phyloP scores from a whole-genome alignment of 345 rosid genomes.

The Gossypium mustelinum region DNA sequence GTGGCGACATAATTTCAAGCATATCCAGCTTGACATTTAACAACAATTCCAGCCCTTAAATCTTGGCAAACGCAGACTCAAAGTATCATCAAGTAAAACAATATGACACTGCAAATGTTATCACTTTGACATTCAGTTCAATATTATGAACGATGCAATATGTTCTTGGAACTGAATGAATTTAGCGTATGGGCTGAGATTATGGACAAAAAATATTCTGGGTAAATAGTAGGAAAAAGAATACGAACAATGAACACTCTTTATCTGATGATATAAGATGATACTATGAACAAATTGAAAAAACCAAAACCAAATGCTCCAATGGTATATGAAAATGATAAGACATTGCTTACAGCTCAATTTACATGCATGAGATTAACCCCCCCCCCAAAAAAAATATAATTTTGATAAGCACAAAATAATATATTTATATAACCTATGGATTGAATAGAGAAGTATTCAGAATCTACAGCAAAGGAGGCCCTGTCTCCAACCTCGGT shows the following conservation, averaged over 20 bases:
- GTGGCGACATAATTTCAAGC: background rate
- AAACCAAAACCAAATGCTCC: background rate
- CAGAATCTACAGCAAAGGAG: slow-evolving; percentile 91
- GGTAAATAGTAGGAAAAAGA: background rate
- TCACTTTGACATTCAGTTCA: background rate
- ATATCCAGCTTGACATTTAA: background rate
- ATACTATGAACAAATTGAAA: background rate
- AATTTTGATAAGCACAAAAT: background rate
- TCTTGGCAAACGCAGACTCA: background rate
- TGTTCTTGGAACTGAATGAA: background rate
- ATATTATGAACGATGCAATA: background rate
- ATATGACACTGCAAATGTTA: background rate
- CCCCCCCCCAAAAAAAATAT: background rate
- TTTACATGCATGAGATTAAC: background rate
- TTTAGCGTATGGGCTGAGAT: background rate
- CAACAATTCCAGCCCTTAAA: background rate
- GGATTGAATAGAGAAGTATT: slow-evolving; percentile 28
- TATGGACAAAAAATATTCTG: background rate
- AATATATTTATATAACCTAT: slow-evolving; percentile 28
- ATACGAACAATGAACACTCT: background rate
- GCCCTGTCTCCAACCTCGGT: slow-evolving; percentile 54
- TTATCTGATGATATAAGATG: background rate
- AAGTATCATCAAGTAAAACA: background rate
- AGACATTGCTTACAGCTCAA: slow-evolving; percentile 7
- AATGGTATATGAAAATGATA: background rate